Percentiles rank a stretch among this genome's conserved stretches.
Evolutionary conservation across 495 filamentous ascomycete genomes (phyloP).

Genomic region (Staphylotrichum longicolle): DNA sequence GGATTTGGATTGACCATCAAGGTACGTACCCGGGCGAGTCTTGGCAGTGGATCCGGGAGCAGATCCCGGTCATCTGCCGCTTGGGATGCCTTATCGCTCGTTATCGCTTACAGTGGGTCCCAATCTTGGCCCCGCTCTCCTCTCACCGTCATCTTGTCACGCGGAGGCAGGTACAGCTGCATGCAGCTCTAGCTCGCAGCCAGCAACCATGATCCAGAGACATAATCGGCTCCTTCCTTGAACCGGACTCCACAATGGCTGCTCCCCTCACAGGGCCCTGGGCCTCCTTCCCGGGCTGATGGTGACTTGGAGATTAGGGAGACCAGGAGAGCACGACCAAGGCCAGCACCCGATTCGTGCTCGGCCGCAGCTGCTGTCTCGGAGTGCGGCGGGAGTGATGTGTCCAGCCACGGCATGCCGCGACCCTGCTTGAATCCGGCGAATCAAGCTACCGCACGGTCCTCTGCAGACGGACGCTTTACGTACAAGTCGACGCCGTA

Average conservation of each 20-base stretch:
- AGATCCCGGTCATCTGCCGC: too few relatives aligned
- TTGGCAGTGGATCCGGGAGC: slow-evolving; percentile 1
- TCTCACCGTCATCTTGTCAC: slow-evolving; percentile 21
- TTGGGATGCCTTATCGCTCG: too few relatives aligned
- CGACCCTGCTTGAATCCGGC: neutral
- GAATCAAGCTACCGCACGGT: slow-evolving; percentile 25
- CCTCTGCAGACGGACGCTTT: slow-evolving; percentile 9
- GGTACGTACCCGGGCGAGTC: neutral
- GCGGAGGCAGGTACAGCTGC: slow-evolving; percentile 15
- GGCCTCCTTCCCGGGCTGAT: neutral
- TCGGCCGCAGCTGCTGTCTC: slow-evolving; percentile 15
- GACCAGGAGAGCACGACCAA: neutral
- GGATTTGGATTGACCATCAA: neutral
- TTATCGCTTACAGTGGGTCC: too few relatives aligned
- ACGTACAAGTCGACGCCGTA: slow-evolving; percentile 7
- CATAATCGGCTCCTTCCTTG: neutral
- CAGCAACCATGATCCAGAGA: neutral
- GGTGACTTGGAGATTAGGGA: too few relatives aligned
- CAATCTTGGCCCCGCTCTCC: neutral
- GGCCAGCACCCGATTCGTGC: slow-evolving; percentile 6
- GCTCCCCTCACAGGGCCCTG: neutral
- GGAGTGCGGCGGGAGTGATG: slow-evolving; percentile 6
- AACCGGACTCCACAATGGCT: neutral
- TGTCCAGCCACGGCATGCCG: slow-evolving; percentile 6
- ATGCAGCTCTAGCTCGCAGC: slow-evolving; percentile 4